Evolutionary conservation across 495 filamentous ascomycete species (phyloP), one percentile per base, ranked within the genome.

Genomic region (Bombardia bombarda): DNA sequence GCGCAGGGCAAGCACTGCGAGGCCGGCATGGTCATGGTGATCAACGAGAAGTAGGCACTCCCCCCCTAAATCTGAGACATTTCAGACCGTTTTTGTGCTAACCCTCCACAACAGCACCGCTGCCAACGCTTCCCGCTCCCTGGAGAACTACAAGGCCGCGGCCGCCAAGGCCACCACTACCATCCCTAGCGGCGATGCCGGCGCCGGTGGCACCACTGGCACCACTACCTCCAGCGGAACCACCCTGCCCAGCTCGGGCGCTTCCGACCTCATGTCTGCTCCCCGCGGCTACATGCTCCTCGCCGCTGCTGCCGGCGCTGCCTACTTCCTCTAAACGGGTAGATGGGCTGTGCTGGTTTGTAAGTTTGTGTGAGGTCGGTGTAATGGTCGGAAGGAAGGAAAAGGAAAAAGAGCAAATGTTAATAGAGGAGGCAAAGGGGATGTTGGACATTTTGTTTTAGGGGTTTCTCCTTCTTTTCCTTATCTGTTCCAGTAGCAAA

Each of bases 21-120:
- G 62, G 61, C 51, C 22, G 81, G 82, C 12, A 86, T 87, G 82
- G 69, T 69, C 22, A 77, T 80, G 62, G 83, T 84, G 7, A 74
- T 86, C 41, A 86, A 87, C 59, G 72, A 74, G 47, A 66, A 74
- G 79, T 83, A 60, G 62, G 78, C n/a, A n/a, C n/a, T n/a, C n/a
- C n/a, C n/a, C n/a, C n/a, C n/a, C n/a, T n/a, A n/a, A n/a, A n/a
- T n/a, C n/a, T n/a, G n/a, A 19, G 26, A 7, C 12, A 23, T 32
- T 38, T 17, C 10, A 13, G 25, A 14, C 24, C 8, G 12, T 37
- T 31, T 16, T 22, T 14, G 39, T 26, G 34, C 57, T 62, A 42
- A 63, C 47, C 33, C n/a, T 17, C 18, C 22, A 26, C 40, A 49
- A 3, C 42, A 69, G 66, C 45, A 66, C 67, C 36, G 51, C 68